These are phyloP conservation scores for Globisporangium paroecandrum DNA, from an alignment of 352 stramenopile species.

Conservation along the genomic window DNA sequence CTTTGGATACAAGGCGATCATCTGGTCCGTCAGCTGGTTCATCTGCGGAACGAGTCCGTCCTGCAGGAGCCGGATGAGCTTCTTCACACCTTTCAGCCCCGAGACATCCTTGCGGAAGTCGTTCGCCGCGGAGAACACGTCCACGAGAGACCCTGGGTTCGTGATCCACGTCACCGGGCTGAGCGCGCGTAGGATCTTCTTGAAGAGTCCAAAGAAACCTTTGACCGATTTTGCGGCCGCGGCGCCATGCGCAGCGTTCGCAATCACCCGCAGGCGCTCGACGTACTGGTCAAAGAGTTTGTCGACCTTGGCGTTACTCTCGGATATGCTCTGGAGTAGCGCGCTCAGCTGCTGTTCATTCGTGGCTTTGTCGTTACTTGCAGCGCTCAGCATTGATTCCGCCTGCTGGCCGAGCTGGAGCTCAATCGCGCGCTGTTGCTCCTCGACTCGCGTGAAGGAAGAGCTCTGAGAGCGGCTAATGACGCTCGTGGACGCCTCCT, in stretches of 20 bases:
- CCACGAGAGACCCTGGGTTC: neutral
- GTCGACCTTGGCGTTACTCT: neutral
- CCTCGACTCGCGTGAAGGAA: neutral
- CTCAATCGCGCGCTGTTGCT: neutral
- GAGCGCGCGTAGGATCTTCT: neutral
- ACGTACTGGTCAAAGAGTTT: neutral
- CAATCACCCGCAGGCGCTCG: neutral
- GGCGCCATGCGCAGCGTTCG: neutral
- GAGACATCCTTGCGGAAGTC: slow-evolving; percentile 7
- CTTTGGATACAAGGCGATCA: neutral
- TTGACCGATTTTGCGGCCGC: neutral
- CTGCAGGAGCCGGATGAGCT: slow-evolving; percentile 1
- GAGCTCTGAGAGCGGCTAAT: neutral
- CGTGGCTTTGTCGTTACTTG: neutral
- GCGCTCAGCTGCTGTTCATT: neutral
- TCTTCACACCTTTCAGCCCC: neutral
- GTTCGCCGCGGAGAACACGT: slow-evolving; percentile 1
- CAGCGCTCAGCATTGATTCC: neutral
- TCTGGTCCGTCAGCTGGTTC: slow-evolving; percentile 3
- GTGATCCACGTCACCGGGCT: slow-evolving; percentile 1
- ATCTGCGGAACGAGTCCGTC: slow-evolving; percentile 7
- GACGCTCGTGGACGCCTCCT: neutral
- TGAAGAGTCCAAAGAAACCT: slow-evolving; percentile 5
- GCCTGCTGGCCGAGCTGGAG: neutral
- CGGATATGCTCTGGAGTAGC: neutral